Conservation (phyloP, 2,329 filamentous ascomycete genomes). For the Apiospora arundinis region DNA sequence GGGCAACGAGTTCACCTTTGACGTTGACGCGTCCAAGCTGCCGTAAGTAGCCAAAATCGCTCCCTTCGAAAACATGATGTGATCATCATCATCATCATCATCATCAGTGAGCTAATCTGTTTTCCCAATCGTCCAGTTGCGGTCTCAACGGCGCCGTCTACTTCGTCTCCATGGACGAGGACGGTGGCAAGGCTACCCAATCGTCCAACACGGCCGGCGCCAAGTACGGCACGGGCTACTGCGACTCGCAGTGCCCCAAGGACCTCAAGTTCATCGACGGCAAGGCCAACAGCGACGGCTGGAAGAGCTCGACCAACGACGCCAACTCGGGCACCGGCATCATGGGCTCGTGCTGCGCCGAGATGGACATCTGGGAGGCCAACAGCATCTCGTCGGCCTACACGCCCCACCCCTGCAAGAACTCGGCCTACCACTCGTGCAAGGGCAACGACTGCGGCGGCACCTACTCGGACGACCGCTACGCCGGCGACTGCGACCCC, state of each 20-base stretch:
- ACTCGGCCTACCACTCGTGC: slow-evolving; percentile 53
- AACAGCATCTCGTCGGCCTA: slow-evolving; percentile 64
- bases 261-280: slow-evolving; percentile 61
- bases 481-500: slow-evolving; percentile 65
- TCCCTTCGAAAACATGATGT: neutral
- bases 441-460: slow-evolving; percentile 53
- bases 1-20: slow-evolving; percentile 67
- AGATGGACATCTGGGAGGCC: slow-evolving; percentile 69
- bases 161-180: slow-evolving; percentile 59
- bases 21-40: slow-evolving; percentile 66
- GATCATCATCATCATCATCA: neutral
- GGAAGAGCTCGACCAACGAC: slow-evolving; percentile 54
- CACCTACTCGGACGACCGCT: slow-evolving; percentile 54
- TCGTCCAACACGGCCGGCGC: slow-evolving; percentile 53
- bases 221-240: slow-evolving; percentile 64
- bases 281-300: slow-evolving; percentile 52
- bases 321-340: slow-evolving; percentile 54
- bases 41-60: slow-evolving; percentile 28
- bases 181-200: slow-evolving; percentile 55
- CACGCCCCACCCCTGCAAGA: slow-evolving; percentile 66
- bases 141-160: slow-evolving; percentile 70
- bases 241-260: slow-evolving; percentile 54
- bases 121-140: slow-evolving; percentile 43
- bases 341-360: slow-evolving; percentile 60
- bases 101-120: neutral